phyloP scores from a whole-genome alignment of 2,329 filamentous ascomycete species.

The Penicillium hordei region DNA sequence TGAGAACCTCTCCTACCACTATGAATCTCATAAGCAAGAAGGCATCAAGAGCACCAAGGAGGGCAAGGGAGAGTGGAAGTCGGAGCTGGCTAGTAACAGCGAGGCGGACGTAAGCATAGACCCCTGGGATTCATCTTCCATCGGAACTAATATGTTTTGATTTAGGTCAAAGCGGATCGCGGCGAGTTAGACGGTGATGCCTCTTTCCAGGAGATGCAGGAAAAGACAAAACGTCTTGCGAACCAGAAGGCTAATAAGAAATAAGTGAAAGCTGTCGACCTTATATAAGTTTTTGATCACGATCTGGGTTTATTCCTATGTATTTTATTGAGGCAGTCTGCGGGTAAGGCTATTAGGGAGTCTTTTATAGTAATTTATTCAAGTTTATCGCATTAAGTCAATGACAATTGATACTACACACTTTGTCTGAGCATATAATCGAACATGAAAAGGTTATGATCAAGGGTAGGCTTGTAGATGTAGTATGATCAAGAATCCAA shows the following conservation, averaged over 20 bases:
- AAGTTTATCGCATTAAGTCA: neutral
- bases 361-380: neutral
- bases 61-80: slow-evolving; percentile 73
- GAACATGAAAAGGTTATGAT: neutral
- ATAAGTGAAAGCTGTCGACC: neutral
- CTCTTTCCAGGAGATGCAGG: slow-evolving; percentile 54
- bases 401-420: neutral
- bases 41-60: slow-evolving; percentile 50
- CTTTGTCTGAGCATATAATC: neutral
- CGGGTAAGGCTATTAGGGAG: neutral
- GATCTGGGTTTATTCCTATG: neutral
- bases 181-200: slow-evolving; percentile 42
- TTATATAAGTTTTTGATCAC: neutral
- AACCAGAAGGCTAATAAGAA: slow-evolving; percentile 3
- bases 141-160: slow-evolving; percentile 1
- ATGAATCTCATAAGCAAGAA: slow-evolving; percentile 63
- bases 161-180: slow-evolving; percentile 61
- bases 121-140: too few relatives aligned
- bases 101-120: slow-evolving; percentile 65
- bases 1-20: slow-evolving; percentile 46
- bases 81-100: slow-evolving; percentile 73
- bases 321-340: neutral
- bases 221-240: slow-evolving; percentile 55
- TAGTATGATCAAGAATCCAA: neutral
- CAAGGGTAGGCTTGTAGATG: neutral